phyloP scores from a whole-genome alignment of 257 asterid genomes.

The Capsicum pubescens region DNA sequence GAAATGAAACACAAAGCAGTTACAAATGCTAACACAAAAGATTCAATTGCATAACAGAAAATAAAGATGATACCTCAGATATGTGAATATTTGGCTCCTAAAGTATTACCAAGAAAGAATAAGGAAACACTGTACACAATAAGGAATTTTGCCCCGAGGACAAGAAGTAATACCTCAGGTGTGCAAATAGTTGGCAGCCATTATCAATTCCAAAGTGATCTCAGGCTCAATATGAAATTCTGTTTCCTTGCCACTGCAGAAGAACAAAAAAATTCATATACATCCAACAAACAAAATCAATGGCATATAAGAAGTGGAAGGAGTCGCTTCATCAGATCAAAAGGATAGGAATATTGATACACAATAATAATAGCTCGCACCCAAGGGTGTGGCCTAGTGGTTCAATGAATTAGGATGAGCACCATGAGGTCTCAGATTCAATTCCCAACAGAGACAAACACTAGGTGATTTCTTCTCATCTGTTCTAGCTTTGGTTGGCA shows the following conservation, averaged over 20 bases:
- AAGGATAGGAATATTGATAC: slow-evolving; percentile 21
- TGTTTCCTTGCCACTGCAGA: slow-evolving; percentile 82
- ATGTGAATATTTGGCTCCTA: neutral
- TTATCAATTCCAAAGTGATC: slow-evolving; percentile 87
- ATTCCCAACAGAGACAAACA: too few relatives aligned
- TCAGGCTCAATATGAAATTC: slow-evolving; percentile 93
- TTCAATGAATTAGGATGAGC: too few relatives aligned
- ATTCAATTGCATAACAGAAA: neutral
- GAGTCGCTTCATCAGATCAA: slow-evolving; percentile 21
- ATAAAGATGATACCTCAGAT: neutral
- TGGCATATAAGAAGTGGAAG: slow-evolving; percentile 8
- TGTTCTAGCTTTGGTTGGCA: too few relatives aligned
- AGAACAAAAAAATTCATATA: neutral
- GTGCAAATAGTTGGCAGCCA: slow-evolving; percentile 90
- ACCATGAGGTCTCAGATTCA: too few relatives aligned
- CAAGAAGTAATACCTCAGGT: slow-evolving; percentile 49
- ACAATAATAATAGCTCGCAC: neutral
- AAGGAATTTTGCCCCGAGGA: neutral
- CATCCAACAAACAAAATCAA: slow-evolving; percentile 19
- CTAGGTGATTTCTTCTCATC: too few relatives aligned
- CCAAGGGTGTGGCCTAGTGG: too few relatives aligned
- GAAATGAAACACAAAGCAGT: slow-evolving; percentile 1
- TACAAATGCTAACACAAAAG: neutral
- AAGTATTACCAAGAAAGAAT: neutral
- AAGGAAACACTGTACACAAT: neutral